These are phyloP conservation scores for Leishmania braziliensis DNA, from an alignment of 208 protist species.

Conservation along the genomic window DNA sequence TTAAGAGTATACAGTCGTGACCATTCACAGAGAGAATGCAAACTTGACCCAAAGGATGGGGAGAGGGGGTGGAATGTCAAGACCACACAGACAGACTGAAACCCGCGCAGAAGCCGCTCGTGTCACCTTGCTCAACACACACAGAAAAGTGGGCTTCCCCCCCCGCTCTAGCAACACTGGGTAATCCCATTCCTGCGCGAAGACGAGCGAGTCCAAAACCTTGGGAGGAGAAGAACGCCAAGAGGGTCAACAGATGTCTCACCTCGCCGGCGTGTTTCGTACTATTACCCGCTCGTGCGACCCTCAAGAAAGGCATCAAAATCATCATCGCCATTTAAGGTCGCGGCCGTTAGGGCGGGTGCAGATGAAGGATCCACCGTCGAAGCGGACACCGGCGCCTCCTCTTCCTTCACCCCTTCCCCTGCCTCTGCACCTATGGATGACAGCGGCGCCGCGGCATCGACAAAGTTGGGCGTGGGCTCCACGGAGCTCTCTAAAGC, in stretches of 20 bases:
- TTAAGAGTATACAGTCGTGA: not conserved
- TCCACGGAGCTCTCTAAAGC: not conserved
- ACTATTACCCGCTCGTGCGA: conserved; percentile 2
- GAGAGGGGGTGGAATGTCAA: not conserved
- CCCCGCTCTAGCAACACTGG: not conserved
- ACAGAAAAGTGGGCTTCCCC: not conserved
- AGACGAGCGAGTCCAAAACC: not conserved
- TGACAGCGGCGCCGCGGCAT: not conserved
- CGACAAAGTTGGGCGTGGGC: not conserved
- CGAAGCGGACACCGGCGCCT: not conserved
- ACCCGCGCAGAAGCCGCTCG: not conserved
- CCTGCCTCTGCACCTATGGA: not conserved
- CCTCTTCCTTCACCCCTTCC: not conserved
- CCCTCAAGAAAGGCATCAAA: conserved; percentile 79
- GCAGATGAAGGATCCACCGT: too few species aligned
- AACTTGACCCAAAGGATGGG: not conserved
- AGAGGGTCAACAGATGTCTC: not conserved
- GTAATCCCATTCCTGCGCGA: not conserved
- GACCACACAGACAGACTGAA: not conserved
- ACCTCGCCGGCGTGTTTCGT: not conserved
- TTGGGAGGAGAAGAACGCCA: not conserved
- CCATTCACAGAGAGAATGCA: not conserved
- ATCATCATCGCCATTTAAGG: conserved; percentile 55
- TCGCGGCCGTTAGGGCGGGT: not conserved
- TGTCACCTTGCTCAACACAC: not conserved